These are phyloP conservation scores for Actinidia arguta DNA, from an alignment of 179 eudicot genomes.

Conservation along the genomic window DNA sequence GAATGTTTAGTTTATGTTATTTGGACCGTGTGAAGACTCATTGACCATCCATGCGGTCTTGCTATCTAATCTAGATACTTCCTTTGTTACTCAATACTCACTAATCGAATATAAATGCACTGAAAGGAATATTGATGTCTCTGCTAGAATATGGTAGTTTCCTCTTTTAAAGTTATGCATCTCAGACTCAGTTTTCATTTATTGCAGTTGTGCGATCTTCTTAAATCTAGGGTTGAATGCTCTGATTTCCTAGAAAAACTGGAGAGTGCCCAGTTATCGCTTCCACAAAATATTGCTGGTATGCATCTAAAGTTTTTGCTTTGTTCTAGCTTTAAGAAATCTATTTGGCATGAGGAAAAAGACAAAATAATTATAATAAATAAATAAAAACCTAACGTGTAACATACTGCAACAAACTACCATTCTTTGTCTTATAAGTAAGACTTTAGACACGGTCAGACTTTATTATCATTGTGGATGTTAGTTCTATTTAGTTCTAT, in stretches of 20 bases:
- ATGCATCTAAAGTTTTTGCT: constrained; percentile 22
- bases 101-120: not conserved
- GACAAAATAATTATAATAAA: too few species aligned
- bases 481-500: not conserved
- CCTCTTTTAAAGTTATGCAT: not conserved
- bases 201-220: constrained; percentile 76
- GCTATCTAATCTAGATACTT: not conserved
- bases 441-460: not conserved
- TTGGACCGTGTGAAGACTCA: not conserved
- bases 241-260: constrained; percentile 83
- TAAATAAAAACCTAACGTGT: too few species aligned
- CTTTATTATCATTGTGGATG: not conserved
- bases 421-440: not conserved
- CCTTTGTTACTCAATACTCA: not conserved
- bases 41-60: not conserved
- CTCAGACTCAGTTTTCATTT: constrained; percentile 9
- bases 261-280: constrained; percentile 70
- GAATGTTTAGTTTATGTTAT: not conserved
- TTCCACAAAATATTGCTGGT: constrained; percentile 69
- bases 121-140: not conserved
- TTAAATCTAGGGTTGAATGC: constrained; percentile 78
- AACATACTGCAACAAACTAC: not conserved
- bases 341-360: too few species aligned
- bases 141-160: not conserved
- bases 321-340: not conserved